Base-by-base conservation (phyloP, 2,329 filamentous ascomycete species). In the Uncinocarpus reesii region DNA sequence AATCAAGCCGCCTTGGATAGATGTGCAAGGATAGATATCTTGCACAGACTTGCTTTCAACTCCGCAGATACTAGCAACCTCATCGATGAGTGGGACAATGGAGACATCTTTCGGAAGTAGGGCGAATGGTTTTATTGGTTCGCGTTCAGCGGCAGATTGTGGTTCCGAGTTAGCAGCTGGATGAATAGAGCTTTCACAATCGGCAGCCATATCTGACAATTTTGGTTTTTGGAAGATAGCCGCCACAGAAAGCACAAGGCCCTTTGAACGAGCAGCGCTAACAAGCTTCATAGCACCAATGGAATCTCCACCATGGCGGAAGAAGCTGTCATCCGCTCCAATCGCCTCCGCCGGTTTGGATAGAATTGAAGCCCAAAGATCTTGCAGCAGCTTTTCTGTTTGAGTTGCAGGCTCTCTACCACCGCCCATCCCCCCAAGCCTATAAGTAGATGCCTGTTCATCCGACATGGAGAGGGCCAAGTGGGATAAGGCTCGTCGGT, bases 401-500 rank as follows among this genome's bases (percentile, higher is more conserved):
- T 57, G 58, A 16, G 56, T 54, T 13, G 58, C 52, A 1, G 64
- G 63, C 5, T 57, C 54, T 23, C 46, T 46, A 28, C 46, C 31
- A 13, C 46, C 47, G 31, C 53, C 47, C 21, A 47, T 37, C 28
- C 45, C 48, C 20, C 37, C 49, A 23, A 53, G 52, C 29, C 47
- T 47, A 21, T 53, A 55, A 16, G 35, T 45, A 7, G 42, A 41
- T 15, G 49, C 43, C 24, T 48, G 37, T 16, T 45, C 51, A 21
- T 53, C 47, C 13, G 52, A 47, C 29, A 54, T 31, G 11, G 42
- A 28, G 29, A 53, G 47, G 3, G 47, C 51, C 11, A 36, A 18
- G 0, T 60, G 57, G 4, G 66, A 58, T 3, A 95, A 68, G 2
- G 63, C 59, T 10, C 66, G 59, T 51, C 76, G 77, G 59, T 95